A percentile compares a stretch with the other conserved stretches of the same genome.
Conservation (phyloP, 371 early-diverging fungal species). For the Mucor circinelloides region DNA sequence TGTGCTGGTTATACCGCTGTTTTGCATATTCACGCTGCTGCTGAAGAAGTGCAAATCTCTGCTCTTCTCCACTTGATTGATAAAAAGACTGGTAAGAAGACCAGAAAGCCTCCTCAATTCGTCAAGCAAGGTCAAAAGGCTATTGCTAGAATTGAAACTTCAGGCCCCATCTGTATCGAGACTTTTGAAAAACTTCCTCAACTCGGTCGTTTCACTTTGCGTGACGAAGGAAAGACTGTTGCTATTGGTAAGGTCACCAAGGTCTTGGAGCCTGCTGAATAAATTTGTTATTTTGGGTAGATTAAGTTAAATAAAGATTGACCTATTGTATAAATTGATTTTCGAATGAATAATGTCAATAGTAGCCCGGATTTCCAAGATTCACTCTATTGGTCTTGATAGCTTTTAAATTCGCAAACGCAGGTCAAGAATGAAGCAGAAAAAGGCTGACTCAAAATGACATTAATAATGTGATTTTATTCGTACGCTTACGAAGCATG, state of each 20-base stretch:
- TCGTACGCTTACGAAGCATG: too few relatives aligned
- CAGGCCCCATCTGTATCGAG: constrained; percentile 85
- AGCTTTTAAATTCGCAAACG: too few relatives aligned
- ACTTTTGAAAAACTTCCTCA: constrained; percentile 88
- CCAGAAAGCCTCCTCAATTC: constrained; percentile 88
- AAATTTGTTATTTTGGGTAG: constrained; percentile 6
- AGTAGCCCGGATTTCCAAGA: too few relatives aligned
- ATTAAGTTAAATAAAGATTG: background rate
- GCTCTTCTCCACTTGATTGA: constrained; percentile 90
- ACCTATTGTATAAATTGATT: background rate
- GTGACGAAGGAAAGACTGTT: constrained; percentile 96
- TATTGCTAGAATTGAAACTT: constrained; percentile 83
- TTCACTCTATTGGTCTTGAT: too few relatives aligned
- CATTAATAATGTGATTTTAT: too few relatives aligned
- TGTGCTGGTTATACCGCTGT: constrained; percentile 93
- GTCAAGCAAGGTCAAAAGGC: constrained; percentile 88
- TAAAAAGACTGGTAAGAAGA: constrained; percentile 83
- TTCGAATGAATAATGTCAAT: background rate
- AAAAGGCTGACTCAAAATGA: too few relatives aligned
- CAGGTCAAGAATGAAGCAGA: too few relatives aligned
- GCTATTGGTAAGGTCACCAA: constrained; percentile 94
- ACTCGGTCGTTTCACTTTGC: constrained; percentile 94
- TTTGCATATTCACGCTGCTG: constrained; percentile 86
- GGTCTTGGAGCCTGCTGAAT: constrained; percentile 50
- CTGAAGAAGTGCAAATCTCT: constrained; percentile 85